A percentile compares a stretch with the other conserved stretches of the same genome.
These are phyloP conservation scores for Boletus vermiculosoides DNA, from an alignment of 768 basidiomycete species.

Conservation along the genomic window DNA sequence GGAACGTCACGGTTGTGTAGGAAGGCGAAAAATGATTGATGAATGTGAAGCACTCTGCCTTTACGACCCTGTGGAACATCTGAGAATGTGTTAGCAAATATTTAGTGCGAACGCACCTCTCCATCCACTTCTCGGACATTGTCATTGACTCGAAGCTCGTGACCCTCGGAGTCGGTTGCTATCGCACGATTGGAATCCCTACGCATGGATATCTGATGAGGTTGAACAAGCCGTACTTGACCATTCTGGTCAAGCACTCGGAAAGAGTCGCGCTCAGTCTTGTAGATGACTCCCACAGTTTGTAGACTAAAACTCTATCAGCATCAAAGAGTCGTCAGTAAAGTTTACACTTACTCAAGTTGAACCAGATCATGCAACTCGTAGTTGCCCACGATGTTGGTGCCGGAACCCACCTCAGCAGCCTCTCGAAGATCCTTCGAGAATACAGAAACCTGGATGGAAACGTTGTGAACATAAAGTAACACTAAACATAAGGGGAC, in stretches of 20 bases:
- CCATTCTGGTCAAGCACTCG: constrained; percentile 95
- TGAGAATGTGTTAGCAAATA: not conserved
- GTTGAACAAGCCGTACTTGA: constrained; percentile 82
- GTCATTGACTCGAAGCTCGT: constrained; percentile 84
- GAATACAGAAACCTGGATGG: constrained; percentile 84
- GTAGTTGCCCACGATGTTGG: constrained; percentile 88
- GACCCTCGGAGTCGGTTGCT: constrained; percentile 86
- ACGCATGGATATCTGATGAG: constrained; percentile 93
- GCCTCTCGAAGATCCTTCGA: constrained; percentile 96
- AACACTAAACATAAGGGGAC: constrained; percentile 5
- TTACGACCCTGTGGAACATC: constrained; percentile 58
- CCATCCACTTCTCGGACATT: constrained; percentile 91
- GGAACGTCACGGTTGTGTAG: constrained; percentile 86
- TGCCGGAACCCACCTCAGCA: constrained; percentile 92
- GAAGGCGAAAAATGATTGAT: constrained; percentile 93
- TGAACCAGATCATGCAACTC: constrained; percentile 96
- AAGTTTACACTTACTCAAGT: constrained; percentile 70
- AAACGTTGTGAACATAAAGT: constrained; percentile 4
- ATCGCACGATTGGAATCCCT: constrained; percentile 78
- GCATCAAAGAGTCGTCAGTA: constrained; percentile 1
- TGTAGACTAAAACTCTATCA: constrained; percentile 56
- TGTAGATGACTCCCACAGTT: constrained; percentile 96
- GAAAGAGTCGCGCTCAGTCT: constrained; percentile 94
- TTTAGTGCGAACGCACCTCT: constrained; percentile 52
- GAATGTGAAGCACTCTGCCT: constrained; percentile 89